These are phyloP conservation scores for Obba rivulosa DNA, from an alignment of 768 basidiomycete species.

Conservation along the genomic window DNA sequence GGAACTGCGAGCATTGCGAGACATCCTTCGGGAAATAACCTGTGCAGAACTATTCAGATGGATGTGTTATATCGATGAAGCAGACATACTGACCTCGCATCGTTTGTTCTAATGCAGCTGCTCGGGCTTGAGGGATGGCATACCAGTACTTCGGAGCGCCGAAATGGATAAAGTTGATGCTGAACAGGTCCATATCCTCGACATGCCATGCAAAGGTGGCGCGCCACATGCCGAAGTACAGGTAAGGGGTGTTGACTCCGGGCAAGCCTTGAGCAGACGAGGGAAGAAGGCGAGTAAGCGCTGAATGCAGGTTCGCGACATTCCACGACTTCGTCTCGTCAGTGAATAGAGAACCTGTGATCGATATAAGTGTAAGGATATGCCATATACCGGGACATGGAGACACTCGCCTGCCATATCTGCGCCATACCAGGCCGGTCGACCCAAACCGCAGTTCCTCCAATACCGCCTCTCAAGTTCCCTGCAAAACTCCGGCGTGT, in stretches of 20 bases:
- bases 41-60: constrained; percentile 20
- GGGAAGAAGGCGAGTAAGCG: constrained; percentile 76
- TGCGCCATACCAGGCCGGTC: constrained; percentile 96
- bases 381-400: background rate
- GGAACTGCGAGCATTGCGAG: constrained; percentile 83
- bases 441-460: constrained; percentile 85
- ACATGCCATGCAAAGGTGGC: constrained; percentile 99
- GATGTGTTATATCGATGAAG: background rate
- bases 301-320: constrained; percentile 85
- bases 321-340: constrained; percentile 86
- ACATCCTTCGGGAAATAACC: constrained; percentile 89
- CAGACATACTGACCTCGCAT: constrained; percentile 74
- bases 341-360: constrained; percentile 59
- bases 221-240: constrained; percentile 99
- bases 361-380: background rate
- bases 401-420: constrained; percentile 74
- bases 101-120: constrained; percentile 76
- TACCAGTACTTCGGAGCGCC: constrained; percentile 99
- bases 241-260: constrained; percentile 95
- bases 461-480: constrained; percentile 88
- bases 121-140: constrained; percentile 84
- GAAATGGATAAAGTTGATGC: constrained; percentile 98
- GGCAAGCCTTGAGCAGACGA: constrained; percentile 67
- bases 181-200: constrained; percentile 98
- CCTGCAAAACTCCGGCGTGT: constrained; percentile 82